Evolutionary conservation across 2,329 filamentous ascomycete species (phyloP).

Genomic region (Aureobasidium subglaciale): DNA sequence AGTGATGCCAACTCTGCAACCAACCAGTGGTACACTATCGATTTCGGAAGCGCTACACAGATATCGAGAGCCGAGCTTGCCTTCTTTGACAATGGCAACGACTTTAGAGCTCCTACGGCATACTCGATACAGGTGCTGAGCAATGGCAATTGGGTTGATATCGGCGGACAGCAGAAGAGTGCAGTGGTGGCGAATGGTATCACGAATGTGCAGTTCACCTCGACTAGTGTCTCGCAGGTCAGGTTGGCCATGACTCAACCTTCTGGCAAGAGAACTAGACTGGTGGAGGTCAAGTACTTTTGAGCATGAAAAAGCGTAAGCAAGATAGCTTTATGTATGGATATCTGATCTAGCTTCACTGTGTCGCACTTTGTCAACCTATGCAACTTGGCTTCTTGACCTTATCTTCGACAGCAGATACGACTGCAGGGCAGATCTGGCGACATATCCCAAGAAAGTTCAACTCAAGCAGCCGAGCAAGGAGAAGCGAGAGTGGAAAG

Average conservation of each 20-base stretch:
- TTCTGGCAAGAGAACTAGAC: conserved; percentile 27
- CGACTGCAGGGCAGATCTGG: too few species aligned
- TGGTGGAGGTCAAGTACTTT: conserved; percentile 35
- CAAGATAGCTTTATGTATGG: not conserved
- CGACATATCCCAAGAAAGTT: too few species aligned
- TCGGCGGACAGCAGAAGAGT: conserved; percentile 20
- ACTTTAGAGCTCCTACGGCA: conserved; percentile 25
- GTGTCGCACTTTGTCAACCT: too few species aligned
- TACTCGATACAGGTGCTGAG: conserved; percentile 28
- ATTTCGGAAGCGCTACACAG: conserved; percentile 28
- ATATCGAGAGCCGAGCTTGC: conserved; percentile 31
- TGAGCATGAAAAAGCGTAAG: not conserved
- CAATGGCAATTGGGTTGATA: conserved; percentile 26
- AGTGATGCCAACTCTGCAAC: conserved; percentile 26
- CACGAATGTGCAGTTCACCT: conserved; percentile 28
- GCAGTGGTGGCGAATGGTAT: conserved; percentile 32
- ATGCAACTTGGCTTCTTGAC: too few species aligned
- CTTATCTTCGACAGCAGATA: too few species aligned
- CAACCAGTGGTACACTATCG: conserved; percentile 32
- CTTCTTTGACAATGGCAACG: conserved; percentile 28
- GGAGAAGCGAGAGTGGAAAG: too few species aligned
- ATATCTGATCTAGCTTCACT: too few species aligned
- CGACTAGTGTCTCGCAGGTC: conserved; percentile 23
- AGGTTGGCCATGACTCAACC: conserved; percentile 30
- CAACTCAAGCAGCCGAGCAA: too few species aligned